These are phyloP conservation scores for Sesbania bispinosa DNA, from an alignment of 306 rosid genomes.

Conservation along the genomic window DNA sequence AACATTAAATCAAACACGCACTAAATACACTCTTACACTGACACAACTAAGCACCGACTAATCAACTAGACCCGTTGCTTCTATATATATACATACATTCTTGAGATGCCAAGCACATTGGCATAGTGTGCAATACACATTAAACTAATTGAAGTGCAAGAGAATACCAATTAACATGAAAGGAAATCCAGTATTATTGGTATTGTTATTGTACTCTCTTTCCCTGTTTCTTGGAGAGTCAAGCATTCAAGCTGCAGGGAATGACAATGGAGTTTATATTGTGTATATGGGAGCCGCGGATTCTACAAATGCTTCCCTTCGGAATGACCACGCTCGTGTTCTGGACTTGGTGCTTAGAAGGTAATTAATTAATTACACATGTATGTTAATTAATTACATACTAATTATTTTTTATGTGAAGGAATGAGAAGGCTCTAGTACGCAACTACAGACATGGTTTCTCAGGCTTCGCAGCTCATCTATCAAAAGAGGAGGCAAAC, in stretches of 20 bases:
- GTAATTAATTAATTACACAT: constrained; percentile 2
- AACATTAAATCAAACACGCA: no score
- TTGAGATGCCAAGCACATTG: no score
- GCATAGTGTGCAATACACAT: background rate
- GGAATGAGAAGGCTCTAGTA: constrained; percentile 56
- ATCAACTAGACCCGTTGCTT: no score
- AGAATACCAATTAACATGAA: constrained; percentile 2
- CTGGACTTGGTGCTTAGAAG: constrained; percentile 45
- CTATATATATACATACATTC: no score
- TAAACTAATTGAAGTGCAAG: background rate
- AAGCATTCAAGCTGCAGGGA: background rate
- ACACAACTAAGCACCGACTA: background rate
- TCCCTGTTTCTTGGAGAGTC: constrained; percentile 23
- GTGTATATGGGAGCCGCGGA: constrained; percentile 88
- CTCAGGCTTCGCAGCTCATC: constrained; percentile 80
- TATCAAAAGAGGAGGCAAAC: constrained; percentile 55
- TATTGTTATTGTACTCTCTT: background rate
- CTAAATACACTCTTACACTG: no score
- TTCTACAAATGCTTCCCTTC: constrained; percentile 39
- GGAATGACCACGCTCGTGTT: constrained; percentile 52
- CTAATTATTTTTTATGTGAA: background rate
- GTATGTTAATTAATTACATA: no score
- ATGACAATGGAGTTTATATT: constrained; percentile 41
- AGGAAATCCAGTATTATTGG: background rate
- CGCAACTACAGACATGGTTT: constrained; percentile 75